Evolutionary conservation across 768 basidiomycete genomes (phyloP).

Genomic region (Exidia glandulosa): DNA sequence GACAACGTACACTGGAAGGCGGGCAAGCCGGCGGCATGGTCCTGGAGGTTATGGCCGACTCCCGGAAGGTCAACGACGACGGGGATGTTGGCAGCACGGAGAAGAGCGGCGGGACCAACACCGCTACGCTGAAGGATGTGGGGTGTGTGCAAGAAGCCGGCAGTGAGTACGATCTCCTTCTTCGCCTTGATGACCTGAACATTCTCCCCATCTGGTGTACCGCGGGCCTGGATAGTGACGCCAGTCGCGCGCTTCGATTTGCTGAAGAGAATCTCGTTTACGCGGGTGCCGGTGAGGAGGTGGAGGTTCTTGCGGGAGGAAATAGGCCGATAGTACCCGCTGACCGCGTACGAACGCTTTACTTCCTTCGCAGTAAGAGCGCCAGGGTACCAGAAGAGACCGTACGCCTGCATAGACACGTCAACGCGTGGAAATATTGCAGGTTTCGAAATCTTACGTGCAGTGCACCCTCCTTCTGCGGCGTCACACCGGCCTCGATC

Average conservation of each 20-base stretch:
- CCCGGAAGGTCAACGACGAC: constrained; percentile 22
- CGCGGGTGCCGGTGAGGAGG: not conserved
- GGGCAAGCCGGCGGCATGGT: constrained; percentile 4
- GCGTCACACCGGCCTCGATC: not conserved
- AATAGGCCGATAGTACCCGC: constrained; percentile 1
- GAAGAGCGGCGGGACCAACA: constrained; percentile 22
- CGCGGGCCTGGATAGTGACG: not conserved
- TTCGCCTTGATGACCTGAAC: not conserved
- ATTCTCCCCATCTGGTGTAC: too few relatives aligned
- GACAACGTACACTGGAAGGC: not conserved
- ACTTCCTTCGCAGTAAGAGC: not conserved
- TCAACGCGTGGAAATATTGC: too few relatives aligned
- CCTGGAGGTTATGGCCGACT: constrained; percentile 32
- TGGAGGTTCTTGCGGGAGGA: not conserved
- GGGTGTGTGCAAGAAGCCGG: constrained; percentile 18
- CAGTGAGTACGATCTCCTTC: constrained; percentile 10
- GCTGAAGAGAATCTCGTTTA: not conserved
- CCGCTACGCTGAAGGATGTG: constrained; percentile 31
- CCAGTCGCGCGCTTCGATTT: not conserved
- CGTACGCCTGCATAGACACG: too few relatives aligned
- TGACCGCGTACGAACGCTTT: not conserved
- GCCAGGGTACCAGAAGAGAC: not conserved
- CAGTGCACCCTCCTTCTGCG: not conserved
- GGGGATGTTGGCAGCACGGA: constrained; percentile 17
- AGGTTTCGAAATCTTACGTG: too few relatives aligned